These are phyloP conservation scores for Corymbia calophylla DNA, from an alignment of 441 rosid species.

Conservation along the genomic window DNA sequence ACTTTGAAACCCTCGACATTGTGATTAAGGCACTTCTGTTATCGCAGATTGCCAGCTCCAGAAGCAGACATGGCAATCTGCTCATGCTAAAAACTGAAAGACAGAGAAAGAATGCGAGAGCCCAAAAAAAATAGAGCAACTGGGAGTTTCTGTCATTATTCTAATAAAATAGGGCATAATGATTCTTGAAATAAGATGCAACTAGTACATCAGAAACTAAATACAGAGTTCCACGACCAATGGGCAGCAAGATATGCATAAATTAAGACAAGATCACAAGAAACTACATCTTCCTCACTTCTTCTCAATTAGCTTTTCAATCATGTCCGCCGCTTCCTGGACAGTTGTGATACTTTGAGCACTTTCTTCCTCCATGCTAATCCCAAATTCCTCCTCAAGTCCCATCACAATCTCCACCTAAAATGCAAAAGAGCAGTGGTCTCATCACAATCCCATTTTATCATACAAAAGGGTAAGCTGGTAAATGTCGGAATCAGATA, in stretches of 20 bases:
- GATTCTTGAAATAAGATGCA: background rate
- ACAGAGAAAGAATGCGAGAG: background rate
- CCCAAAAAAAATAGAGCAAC: background rate
- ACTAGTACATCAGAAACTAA: background rate
- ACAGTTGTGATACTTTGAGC: constrained; percentile 62
- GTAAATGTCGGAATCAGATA: background rate
- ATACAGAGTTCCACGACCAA: background rate
- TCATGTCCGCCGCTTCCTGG: constrained; percentile 74
- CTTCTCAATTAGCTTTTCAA: constrained; percentile 50
- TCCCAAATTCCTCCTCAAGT: constrained; percentile 64
- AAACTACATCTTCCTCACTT: background rate
- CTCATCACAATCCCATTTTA: background rate
- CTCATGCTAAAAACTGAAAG: background rate
- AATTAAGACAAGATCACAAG: background rate
- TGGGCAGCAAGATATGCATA: background rate
- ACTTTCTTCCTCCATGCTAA: constrained; percentile 65
- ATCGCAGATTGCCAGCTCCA: background rate
- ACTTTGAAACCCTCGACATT: background rate
- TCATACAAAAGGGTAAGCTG: background rate
- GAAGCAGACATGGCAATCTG: background rate
- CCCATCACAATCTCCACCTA: constrained; percentile 94
- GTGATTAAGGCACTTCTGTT: background rate
- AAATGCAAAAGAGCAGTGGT: background rate
- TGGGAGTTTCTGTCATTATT: background rate
- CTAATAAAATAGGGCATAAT: background rate